Percentiles rank a stretch among this genome's conserved stretches.
Evolutionary conservation across 2,329 filamentous ascomycete species (phyloP).

Genomic region (Colletotrichum sp.): DNA sequence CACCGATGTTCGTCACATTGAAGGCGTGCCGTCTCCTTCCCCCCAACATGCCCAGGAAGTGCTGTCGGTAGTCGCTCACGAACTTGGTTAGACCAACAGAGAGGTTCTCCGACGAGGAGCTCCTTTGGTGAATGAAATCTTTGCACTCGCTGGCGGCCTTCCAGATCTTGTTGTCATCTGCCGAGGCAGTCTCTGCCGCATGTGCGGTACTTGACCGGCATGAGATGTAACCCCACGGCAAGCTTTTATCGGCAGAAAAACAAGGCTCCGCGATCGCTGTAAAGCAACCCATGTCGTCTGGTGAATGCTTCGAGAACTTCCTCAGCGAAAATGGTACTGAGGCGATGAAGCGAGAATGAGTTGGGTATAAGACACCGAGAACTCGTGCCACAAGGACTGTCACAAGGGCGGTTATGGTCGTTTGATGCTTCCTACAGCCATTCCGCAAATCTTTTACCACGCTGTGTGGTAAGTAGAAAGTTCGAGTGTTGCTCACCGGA

Average conservation of each 20-base stretch:
- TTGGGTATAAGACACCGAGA: background rate
- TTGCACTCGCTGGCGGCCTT: background rate
- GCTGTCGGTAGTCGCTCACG: background rate
- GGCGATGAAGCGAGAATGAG: background rate
- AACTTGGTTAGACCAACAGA: background rate
- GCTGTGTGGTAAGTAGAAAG: background rate
- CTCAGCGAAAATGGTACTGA: background rate
- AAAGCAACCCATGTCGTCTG: background rate
- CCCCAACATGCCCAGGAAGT: background rate
- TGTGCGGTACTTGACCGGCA: background rate
- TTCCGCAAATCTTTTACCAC: background rate
- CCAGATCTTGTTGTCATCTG: background rate
- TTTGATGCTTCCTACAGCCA: background rate
- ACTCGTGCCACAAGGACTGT: background rate
- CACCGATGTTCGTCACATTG: background rate
- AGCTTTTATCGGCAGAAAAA: background rate
- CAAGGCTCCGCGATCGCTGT: background rate
- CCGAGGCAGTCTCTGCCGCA: background rate
- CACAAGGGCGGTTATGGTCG: background rate
- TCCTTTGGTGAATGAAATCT: background rate
- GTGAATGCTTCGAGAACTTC: background rate
- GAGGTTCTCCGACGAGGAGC: background rate
- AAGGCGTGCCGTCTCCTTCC: background rate
- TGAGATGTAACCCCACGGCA: background rate
- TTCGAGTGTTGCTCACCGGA: background rate